Percentiles rank a stretch among this genome's conserved stretches.
Evolutionary conservation across 164 flowering plant species (phyloP).

Genomic region (Houttuynia cordata): DNA sequence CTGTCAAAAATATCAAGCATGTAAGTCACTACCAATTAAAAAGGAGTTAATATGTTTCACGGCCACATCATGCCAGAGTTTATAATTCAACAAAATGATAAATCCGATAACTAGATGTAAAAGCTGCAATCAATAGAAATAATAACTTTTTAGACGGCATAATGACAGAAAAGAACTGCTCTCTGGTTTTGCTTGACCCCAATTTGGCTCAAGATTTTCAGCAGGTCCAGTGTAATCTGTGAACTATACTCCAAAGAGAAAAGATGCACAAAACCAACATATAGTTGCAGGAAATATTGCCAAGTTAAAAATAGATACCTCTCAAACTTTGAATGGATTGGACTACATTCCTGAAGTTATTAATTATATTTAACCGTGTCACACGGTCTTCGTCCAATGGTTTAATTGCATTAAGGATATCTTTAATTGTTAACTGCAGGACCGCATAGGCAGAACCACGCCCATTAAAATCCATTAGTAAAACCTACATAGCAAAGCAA

Average conservation of each 20-base stretch:
- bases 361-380: conserved; percentile 30
- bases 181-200: neutral
- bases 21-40: no score
- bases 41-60: no score
- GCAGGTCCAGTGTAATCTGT: neutral
- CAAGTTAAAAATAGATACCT: conserved; percentile 32
- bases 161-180: neutral
- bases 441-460: conserved; percentile 1
- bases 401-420: conserved; percentile 38
- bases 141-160: neutral
- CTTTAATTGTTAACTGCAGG: conserved; percentile 35
- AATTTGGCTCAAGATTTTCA: neutral
- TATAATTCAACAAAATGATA: no score
- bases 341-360: conserved; percentile 37
- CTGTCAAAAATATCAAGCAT: no score
- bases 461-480: neutral
- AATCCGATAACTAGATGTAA: no score
- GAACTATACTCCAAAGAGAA: neutral
- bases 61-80: no score
- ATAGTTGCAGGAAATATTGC: neutral
- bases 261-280: neutral
- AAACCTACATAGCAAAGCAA: no score
- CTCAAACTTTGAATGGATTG: conserved; percentile 44
- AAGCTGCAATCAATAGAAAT: neutral
- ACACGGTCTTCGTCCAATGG: conserved; percentile 47